phyloP scores from a whole-genome alignment of 306 rosid genomes.

The Ormosia emarginata region DNA sequence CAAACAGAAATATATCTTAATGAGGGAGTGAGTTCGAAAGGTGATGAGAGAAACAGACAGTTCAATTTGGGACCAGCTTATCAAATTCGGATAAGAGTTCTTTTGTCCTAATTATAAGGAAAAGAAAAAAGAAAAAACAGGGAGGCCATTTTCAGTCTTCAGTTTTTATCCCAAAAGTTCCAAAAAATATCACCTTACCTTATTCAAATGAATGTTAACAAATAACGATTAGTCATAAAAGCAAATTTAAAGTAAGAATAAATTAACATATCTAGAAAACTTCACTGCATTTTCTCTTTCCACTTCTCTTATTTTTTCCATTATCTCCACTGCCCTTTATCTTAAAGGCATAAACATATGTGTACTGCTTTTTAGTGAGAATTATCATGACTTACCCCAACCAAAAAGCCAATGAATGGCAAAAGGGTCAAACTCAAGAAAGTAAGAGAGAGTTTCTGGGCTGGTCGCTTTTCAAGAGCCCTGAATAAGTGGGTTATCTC shows the following conservation, averaged over 20 bases:
- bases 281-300: background rate
- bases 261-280: background rate
- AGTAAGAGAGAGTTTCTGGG: conserved; percentile 72
- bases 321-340: background rate
- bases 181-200: background rate
- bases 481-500: conserved; percentile 88
- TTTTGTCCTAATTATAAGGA: background rate
- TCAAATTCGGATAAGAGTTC: background rate
- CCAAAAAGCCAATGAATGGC: conserved; percentile 77
- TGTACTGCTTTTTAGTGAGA: background rate
- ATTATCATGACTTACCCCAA: conserved; percentile 69
- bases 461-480: conserved; percentile 86
- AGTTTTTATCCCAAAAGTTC: background rate
- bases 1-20: background rate
- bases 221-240: background rate
- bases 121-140: background rate
- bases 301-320: background rate
- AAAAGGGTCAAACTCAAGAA: conserved; percentile 77
- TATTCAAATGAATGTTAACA: background rate
- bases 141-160: background rate
- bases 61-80: background rate
- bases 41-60: background rate
- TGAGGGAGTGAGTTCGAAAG: background rate
- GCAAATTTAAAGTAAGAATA: background rate
- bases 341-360: background rate